Conservation (phyloP, 345 rosid species). For the Citrus glauca region DNA sequence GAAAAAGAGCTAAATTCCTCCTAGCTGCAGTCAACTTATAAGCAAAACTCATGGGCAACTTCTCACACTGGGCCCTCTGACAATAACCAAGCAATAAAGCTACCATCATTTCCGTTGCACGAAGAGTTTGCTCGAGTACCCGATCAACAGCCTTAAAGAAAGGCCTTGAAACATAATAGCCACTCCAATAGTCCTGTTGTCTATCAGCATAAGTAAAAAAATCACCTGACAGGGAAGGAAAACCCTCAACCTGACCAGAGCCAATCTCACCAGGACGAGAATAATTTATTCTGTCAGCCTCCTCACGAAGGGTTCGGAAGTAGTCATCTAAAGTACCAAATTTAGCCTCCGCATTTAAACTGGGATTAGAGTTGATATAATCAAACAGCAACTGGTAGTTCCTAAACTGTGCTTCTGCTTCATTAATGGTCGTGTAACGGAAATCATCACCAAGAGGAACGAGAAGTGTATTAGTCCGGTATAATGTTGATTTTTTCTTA, state of each 20-base stretch:
- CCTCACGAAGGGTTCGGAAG: constrained; percentile 70
- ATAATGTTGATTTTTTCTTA: constrained; percentile 83
- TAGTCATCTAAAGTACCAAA: constrained; percentile 96
- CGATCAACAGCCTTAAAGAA: constrained; percentile 98
- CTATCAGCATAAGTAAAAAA: constrained; percentile 96
- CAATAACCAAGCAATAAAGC: constrained; percentile 84
- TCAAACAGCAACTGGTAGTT: constrained; percentile 89
- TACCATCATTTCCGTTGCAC: constrained; percentile 88
- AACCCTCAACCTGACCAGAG: constrained; percentile 71
- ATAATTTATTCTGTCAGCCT: constrained; percentile 81
- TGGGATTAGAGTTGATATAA: constrained; percentile 83
- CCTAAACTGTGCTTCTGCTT: constrained; percentile 93
- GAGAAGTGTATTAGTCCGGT: constrained; percentile 84
- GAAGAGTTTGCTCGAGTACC: constrained; percentile 84
- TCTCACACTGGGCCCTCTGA: constrained; percentile 84
- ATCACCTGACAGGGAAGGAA: constrained; percentile 96
- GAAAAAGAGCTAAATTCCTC: constrained; percentile 97
- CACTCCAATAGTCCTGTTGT: constrained; percentile 97
- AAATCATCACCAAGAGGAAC: constrained; percentile 99
- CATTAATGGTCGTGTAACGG: constrained; percentile 70
- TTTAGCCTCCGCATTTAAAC: constrained; percentile 76
- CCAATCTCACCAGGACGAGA: constrained; percentile 82
- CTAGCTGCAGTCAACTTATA: constrained; percentile 92
- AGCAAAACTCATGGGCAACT: constrained; percentile 63
- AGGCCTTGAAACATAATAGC: constrained; percentile 97